A percentile compares a stretch with the other conserved stretches of the same genome.
Evolutionary conservation across 2,329 filamentous ascomycete genomes (phyloP).

Genomic region (Verticillium tricorpus): DNA sequence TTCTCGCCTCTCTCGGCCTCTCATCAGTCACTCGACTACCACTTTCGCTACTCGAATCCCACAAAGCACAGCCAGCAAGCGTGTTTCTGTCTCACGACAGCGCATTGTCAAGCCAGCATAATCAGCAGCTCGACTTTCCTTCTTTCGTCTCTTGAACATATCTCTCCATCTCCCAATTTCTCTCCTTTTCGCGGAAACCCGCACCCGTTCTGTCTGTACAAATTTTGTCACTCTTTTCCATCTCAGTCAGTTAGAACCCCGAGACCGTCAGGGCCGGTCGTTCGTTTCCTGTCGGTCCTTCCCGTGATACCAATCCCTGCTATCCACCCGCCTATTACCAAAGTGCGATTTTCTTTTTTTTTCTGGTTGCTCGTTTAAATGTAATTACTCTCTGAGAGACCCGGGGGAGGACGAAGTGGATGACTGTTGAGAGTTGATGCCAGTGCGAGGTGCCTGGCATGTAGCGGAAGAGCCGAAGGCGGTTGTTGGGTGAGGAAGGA

Average conservation of each 20-base stretch:
- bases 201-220: conserved; percentile 10
- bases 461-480: not conserved
- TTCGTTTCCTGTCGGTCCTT: conserved; percentile 15
- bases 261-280: conserved; percentile 14
- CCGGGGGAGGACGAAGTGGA: not conserved
- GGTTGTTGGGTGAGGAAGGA: not conserved
- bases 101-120: conserved; percentile 5
- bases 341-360: not conserved
- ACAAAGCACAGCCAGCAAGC: conserved; percentile 1
- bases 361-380: not conserved
- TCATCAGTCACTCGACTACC: not conserved
- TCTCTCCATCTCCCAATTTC: conserved; percentile 1
- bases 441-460: not conserved
- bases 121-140: not conserved
- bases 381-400: not conserved
- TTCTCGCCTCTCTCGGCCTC: not conserved
- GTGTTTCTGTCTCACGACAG: conserved; percentile 6
- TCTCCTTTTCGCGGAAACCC: conserved; percentile 2
- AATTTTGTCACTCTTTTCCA: conserved; percentile 2
- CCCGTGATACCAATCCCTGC: conserved; percentile 11
- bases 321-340: not conserved
- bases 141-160: conserved; percentile 3
- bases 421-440: not conserved
- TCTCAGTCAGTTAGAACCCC: not conserved
- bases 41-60: not conserved